These are phyloP conservation scores for Endotrypanum monterogeii DNA, from an alignment of 208 protist genomes.

Conservation along the genomic window DNA sequence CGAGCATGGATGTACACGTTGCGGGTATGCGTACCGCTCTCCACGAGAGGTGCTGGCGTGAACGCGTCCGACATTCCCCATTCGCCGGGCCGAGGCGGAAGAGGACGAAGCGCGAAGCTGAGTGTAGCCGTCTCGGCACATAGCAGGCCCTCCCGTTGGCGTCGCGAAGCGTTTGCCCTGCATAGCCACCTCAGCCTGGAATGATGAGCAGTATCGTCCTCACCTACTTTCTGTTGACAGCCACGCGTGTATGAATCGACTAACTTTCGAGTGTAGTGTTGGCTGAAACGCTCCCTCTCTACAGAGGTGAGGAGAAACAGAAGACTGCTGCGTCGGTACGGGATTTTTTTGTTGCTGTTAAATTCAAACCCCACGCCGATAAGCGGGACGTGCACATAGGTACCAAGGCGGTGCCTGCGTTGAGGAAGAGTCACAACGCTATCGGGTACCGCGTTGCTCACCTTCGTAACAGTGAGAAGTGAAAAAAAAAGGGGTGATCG, in stretches of 20 bases:
- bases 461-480: neutral
- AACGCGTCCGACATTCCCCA: slow-evolving; percentile 2
- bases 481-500: neutral
- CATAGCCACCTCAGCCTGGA: neutral
- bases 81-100: slow-evolving; percentile 1
- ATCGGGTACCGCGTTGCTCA: neutral
- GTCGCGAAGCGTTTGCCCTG: slow-evolving; percentile 30
- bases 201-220: neutral
- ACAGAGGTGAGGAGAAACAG: neutral
- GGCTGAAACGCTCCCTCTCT: neutral
- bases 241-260: neutral
- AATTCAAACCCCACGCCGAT: neutral
- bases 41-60: neutral
- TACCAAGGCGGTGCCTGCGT: neutral
- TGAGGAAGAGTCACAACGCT: neutral
- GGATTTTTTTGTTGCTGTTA: neutral
- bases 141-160: slow-evolving; percentile 12
- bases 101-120: slow-evolving; percentile 21
- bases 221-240: slow-evolving; percentile 1
- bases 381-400: neutral
- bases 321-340: neutral
- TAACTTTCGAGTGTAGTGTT: neutral
- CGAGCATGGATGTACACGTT: slow-evolving; percentile 5
- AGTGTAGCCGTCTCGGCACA: slow-evolving; percentile 11
- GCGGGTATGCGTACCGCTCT: neutral